A percentile compares a stretch with the other conserved stretches of the same genome.
Evolutionary conservation across 345 rosid genomes (phyloP).

Genomic region (Litchi chinensis): DNA sequence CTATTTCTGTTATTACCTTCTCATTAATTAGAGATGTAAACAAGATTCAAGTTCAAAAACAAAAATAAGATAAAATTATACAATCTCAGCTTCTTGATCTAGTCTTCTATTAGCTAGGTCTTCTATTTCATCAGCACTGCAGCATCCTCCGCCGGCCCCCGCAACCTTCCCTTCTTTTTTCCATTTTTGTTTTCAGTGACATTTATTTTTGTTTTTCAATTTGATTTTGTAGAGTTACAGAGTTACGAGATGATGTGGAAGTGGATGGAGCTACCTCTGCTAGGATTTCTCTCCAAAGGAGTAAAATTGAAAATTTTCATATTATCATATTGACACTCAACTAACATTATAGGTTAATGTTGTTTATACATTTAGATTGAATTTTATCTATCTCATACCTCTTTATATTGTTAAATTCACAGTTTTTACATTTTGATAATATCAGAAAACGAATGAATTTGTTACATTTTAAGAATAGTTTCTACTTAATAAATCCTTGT

Average conservation of each 20-base stretch:
- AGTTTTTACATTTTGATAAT: too few relatives aligned
- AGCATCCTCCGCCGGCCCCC: too few relatives aligned
- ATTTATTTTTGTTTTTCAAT: not conserved
- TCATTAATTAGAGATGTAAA: too few relatives aligned
- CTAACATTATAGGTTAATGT: constrained; percentile 8
- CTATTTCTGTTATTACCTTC: too few relatives aligned
- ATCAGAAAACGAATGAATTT: not conserved
- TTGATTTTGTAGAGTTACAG: constrained; percentile 53
- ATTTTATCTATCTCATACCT: not conserved
- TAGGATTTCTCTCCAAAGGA: not conserved
- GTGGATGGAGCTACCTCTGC: not conserved
- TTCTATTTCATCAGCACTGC: too few relatives aligned
- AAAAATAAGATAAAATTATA: not conserved
- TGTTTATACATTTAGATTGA: not conserved
- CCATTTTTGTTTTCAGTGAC: not conserved
- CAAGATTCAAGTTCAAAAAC: too few relatives aligned
- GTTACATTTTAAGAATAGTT: not conserved
- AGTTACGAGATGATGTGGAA: constrained; percentile 45
- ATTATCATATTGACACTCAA: not conserved
- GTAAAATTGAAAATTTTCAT: not conserved
- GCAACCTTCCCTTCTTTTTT: not conserved
- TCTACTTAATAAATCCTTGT: not conserved
- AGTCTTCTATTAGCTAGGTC: not conserved
- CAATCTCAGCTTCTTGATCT: not conserved
- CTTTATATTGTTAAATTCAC: not conserved